phyloP scores from a whole-genome alignment of 257 asterid species.

The Anisodus tanguticus region DNA sequence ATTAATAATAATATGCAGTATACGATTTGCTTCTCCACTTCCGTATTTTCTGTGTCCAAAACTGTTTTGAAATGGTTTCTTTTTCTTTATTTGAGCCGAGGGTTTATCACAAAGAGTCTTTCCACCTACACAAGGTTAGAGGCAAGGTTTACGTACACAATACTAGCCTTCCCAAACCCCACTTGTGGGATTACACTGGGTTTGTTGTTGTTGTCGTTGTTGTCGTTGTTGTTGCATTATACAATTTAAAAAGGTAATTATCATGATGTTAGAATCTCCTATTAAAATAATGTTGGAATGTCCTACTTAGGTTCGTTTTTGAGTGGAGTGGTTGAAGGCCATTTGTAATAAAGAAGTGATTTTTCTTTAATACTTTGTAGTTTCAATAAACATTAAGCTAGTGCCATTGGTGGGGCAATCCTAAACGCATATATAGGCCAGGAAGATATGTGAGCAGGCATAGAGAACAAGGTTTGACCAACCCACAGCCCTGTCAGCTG shows the following conservation, averaged over 20 bases:
- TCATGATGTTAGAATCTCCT: too few species aligned
- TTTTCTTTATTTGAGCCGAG: too few species aligned
- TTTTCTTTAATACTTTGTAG: background rate
- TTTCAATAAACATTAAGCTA: background rate
- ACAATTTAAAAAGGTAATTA: background rate
- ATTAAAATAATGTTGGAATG: too few species aligned
- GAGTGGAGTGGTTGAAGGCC: background rate
- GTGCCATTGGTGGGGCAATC: slow-evolving; percentile 15
- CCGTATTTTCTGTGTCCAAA: too few species aligned
- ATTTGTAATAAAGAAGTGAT: background rate
- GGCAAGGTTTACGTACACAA: too few species aligned
- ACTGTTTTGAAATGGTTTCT: too few species aligned
- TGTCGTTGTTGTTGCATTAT: too few species aligned
- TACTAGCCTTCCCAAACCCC: too few species aligned
- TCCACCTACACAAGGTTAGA: too few species aligned
- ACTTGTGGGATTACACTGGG: too few species aligned
- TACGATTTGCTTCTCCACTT: background rate
- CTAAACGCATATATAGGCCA: background rate
- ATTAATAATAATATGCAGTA: background rate
- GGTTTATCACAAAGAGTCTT: too few species aligned
- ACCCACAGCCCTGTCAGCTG: background rate
- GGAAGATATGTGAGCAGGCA: background rate
- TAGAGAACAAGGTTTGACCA: background rate
- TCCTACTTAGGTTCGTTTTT: background rate
- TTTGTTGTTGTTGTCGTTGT: too few species aligned